Evolutionary conservation across 108 stramenopile species (phyloP), one percentile per base, ranked within the genome.

Genomic region (Hondaea fermentalgiana): DNA sequence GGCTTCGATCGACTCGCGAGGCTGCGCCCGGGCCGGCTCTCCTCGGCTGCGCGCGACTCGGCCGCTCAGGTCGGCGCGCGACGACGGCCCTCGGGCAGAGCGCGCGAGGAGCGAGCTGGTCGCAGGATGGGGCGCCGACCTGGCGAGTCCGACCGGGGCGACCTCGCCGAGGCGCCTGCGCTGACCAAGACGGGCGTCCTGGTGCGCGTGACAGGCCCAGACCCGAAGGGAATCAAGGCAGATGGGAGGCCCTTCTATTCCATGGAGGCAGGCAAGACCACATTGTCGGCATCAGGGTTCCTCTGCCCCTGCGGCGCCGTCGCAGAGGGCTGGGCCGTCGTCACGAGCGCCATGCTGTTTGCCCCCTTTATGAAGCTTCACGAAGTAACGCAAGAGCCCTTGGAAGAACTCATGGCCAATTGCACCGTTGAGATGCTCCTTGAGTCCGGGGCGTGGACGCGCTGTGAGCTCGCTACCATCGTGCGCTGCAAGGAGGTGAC

Each of bases 281-380:
- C 45, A 45, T 45, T 83, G 10, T 83, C 76, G n/a, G 76, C 76
- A 45, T 83, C 76, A 35, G 76, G 76, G 76, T 53, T 83, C n/a
- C 76, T 83, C 12, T 83, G 76, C 76, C 76, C 49, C 25, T 47
- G 49, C 28, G 49, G 76, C 45, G 49, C 76, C 28, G 49, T 53
- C 45, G 4, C 1, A 8, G 76, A 83, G 49, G 49, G 76, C 25
- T 83, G 45, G 49, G 76, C 76, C 45, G 76, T 83, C 19, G 49
- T 83, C 19, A 83, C 76, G 25, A 83, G 76, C 51, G 76, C 76
- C 16, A 53, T 53, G 76, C n/a, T 83, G 8, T 45, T 83, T 6
- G 76, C 76, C 16, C 76, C 76, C 12, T 83, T 83, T 35, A 47
- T 83, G 45, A 12, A 35, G 76, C 76, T 53, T 1, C 76, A 83